Evolutionary conservation across 148 eudicot species (phyloP).

Genomic region (Rhododendron mucronatum): DNA sequence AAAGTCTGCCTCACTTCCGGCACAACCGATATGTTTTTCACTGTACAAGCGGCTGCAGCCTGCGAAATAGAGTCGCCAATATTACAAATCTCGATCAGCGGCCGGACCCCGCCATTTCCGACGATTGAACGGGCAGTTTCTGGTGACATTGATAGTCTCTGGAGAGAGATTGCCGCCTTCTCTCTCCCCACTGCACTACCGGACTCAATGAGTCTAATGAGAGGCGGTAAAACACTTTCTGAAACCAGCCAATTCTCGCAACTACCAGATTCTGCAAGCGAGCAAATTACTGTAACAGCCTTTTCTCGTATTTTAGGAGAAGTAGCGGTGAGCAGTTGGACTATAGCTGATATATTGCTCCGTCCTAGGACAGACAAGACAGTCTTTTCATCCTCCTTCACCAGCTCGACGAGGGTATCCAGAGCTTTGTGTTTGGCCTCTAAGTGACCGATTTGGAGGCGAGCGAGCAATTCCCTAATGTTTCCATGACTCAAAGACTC

Average conservation of each 20-base stretch:
- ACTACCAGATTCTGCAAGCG: constrained; percentile 72
- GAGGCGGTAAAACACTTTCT: constrained; percentile 81
- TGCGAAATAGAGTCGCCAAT: constrained; percentile 75
- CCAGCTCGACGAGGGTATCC: constrained; percentile 61
- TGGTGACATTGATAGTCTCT: constrained; percentile 64
- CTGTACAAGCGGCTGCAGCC: constrained; percentile 74
- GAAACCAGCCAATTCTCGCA: constrained; percentile 84
- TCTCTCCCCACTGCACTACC: constrained; percentile 70
- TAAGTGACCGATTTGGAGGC: constrained; percentile 90
- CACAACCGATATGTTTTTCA: constrained; percentile 69
- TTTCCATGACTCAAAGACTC: constrained; percentile 28
- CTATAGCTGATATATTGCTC: constrained; percentile 66
- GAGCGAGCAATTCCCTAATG: constrained; percentile 69
- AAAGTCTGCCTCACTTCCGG: constrained; percentile 69
- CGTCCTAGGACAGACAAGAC: constrained; percentile 66
- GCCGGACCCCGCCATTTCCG: constrained; percentile 68
- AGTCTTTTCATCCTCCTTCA: constrained; percentile 77
- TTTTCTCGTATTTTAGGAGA: constrained; percentile 78
- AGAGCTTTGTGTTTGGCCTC: constrained; percentile 88
- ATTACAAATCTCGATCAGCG: constrained; percentile 58
- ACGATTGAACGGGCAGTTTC: constrained; percentile 76
- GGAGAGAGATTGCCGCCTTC: constrained; percentile 79
- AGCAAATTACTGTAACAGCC: constrained; percentile 61
- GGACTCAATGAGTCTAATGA: constrained; percentile 77
- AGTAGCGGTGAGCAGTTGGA: constrained; percentile 72